Base-by-base conservation (phyloP, 805 yeast species). In the Kregervanrija delftensis region DNA sequence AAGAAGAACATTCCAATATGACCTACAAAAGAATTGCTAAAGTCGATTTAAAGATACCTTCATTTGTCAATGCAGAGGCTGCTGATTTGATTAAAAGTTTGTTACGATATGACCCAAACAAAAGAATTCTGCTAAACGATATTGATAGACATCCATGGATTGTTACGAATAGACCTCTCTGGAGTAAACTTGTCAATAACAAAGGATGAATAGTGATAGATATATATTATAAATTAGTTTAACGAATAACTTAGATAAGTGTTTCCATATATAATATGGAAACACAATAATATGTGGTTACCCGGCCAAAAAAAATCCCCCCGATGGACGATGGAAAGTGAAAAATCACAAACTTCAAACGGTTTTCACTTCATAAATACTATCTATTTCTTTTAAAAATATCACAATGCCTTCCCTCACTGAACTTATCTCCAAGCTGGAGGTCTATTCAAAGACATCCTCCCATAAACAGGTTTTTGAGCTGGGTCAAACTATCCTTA, bases 131-230 rank as follows among this genome's bases (percentile, higher is more conserved):
- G 0, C 66, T 93, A 44, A 60, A 63, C 4, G 81, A 82, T 12
- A 82, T 90, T 3, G 72, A 76, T 37, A 60, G 60, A 5, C 99
- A 91, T 60, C 93, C 95, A 0, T 91, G 97, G 97, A 83, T 91
- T 2, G 49, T 66, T 11, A 79, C 77, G 53, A 78, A 88, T 54
- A 74, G 71, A 52, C 74, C 76, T 1, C 61, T 62, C 32, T 88
- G 96, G 96, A 42, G 43, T 10, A 44, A 30, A 32, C 11, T 42
- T 30, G 2, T 2, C 11, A 22, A 22, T 22, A 22, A 22, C 6
- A 22, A 6, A 8, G 8, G 8, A 5, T 22, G 6, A 22, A 6
- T 5, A 22, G 6, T 22, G 6, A 22, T 6, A 6, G 8, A 22
- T 22, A 22, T 22, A 6, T 22, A 22, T 22, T 22, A 22, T 6